A percentile compares a stretch with the other conserved stretches of the same genome.
Evolutionary conservation across 2,329 filamentous ascomycete species (phyloP).

Genomic region (Alternaria alternata): DNA sequence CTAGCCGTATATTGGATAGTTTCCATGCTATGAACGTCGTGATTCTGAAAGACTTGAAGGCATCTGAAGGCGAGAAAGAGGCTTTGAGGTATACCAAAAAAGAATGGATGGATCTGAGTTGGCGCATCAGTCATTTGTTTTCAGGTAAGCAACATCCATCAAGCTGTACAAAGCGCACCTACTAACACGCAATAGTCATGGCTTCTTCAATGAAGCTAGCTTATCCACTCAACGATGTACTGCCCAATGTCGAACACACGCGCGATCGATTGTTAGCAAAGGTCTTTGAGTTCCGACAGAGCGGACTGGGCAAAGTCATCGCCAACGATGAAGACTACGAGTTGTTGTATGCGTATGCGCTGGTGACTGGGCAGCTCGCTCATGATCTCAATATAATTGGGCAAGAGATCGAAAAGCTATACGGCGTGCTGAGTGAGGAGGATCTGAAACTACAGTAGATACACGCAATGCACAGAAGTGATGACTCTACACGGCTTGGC

Average conservation of each 20-base stretch:
- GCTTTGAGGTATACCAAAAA: conserved; percentile 79
- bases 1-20: conserved; percentile 84
- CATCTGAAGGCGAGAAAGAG: conserved; percentile 81
- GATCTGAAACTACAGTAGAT: conserved; percentile 60
- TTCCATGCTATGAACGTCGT: conserved; percentile 97
- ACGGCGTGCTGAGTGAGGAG: conserved; percentile 69
- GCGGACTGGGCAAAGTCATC: conserved; percentile 60
- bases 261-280: conserved; percentile 85
- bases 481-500: background rate
- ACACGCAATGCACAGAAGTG: background rate
- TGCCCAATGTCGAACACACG: conserved; percentile 82
- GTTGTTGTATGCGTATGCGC: conserved; percentile 85
- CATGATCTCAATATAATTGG: conserved; percentile 64
- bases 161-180: background rate
- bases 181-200: conserved; percentile 65
- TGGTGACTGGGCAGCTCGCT: conserved; percentile 69
- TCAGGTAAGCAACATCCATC: conserved; percentile 57
- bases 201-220: conserved; percentile 94
- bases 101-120: conserved; percentile 82
- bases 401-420: conserved; percentile 65
- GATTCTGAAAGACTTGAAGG: conserved; percentile 78
- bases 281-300: conserved; percentile 85
- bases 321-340: conserved; percentile 85
- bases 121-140: conserved; percentile 87
- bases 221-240: conserved; percentile 87